Evolutionary conservation across 2,329 filamentous ascomycete genomes (phyloP).

Genomic region (Trichoderma guizhouense): DNA sequence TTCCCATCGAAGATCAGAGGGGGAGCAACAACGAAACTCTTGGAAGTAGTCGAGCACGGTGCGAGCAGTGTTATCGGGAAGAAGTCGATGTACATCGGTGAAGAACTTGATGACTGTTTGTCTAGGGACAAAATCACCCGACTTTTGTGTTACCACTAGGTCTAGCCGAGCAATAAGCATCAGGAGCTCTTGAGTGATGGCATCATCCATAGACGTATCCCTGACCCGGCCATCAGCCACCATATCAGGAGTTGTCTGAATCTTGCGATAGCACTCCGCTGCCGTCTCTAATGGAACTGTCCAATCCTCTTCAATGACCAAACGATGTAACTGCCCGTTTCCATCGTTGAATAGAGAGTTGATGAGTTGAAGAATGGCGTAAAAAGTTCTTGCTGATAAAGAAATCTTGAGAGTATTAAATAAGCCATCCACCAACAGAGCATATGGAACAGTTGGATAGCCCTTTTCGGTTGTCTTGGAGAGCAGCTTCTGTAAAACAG

Average conservation of each 20-base stretch:
- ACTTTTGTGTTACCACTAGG: constrained; percentile 41
- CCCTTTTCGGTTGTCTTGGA: constrained; percentile 57
- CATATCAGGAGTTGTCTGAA: constrained; percentile 27
- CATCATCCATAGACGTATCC: constrained; percentile 34
- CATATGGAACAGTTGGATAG: constrained; percentile 58
- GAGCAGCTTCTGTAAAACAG: constrained; percentile 61
- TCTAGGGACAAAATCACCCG: constrained; percentile 57
- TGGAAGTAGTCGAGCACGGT: constrained; percentile 65
- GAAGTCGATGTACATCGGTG: constrained; percentile 54
- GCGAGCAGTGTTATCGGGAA: constrained; percentile 62
- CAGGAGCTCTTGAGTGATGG: constrained; percentile 43
- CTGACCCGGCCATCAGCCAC: constrained; percentile 22
- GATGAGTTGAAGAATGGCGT: constrained; percentile 49
- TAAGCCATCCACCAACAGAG: constrained; percentile 56
- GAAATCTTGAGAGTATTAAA: constrained; percentile 47
- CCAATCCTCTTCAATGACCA: constrained; percentile 66
- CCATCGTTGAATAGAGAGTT: constrained; percentile 55
- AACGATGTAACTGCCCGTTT: constrained; percentile 49
- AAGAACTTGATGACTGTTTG: constrained; percentile 67
- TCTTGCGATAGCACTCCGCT: constrained; percentile 47
- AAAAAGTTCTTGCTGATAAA: constrained; percentile 44
- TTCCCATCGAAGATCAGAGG: constrained; percentile 67
- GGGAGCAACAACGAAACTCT: constrained; percentile 67
- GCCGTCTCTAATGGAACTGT: constrained; percentile 58
- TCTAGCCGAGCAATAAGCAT: constrained; percentile 50